A percentile compares a stretch with the other conserved stretches of the same genome.
Conservation (phyloP, 2,329 filamentous ascomycete species). For the Penicillium sp. region DNA sequence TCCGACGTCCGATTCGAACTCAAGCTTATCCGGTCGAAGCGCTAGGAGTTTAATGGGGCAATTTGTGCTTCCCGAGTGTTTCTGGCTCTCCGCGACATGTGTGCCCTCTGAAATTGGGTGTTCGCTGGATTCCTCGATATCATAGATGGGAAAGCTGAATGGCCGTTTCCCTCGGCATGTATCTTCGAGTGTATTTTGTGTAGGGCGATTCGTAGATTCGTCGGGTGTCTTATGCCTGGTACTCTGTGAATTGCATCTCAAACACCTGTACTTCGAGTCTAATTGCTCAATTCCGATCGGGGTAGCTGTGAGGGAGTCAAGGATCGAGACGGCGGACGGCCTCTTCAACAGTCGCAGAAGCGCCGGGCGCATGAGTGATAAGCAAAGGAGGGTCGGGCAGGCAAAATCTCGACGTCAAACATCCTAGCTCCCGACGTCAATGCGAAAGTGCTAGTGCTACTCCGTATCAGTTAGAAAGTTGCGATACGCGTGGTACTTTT, state of each 20-base stretch:
- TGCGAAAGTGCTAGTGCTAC: slow-evolving; percentile 3
- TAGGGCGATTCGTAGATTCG: background rate
- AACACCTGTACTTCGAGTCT: slow-evolving; percentile 26
- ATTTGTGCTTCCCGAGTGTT: background rate
- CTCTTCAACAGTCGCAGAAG: slow-evolving; percentile 46
- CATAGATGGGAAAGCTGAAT: slow-evolving; percentile 28
- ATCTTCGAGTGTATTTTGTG: slow-evolving; percentile 1
- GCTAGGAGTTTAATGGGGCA: slow-evolving; percentile 18
- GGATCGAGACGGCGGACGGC: slow-evolving; percentile 43
- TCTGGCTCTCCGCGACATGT: background rate
- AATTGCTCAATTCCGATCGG: slow-evolving; percentile 38
- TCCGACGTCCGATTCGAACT: slow-evolving; percentile 47
- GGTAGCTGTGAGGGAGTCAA: slow-evolving; percentile 34
- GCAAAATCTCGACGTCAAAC: slow-evolving; percentile 25
- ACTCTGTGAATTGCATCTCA: slow-evolving; percentile 30
- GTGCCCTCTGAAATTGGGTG: background rate
- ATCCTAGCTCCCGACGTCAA: slow-evolving; percentile 23
- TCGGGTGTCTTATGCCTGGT: slow-evolving; percentile 11
- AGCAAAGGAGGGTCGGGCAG: slow-evolving; percentile 13
- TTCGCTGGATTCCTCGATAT: slow-evolving; percentile 27
- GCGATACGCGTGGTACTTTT: slow-evolving; percentile 12
- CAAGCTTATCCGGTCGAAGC: slow-evolving; percentile 37
- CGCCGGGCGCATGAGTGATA: slow-evolving; percentile 44
- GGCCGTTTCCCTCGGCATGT: slow-evolving; percentile 9
- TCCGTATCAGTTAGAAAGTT: slow-evolving; percentile 7